phyloP scores from a whole-genome alignment of 495 filamentous ascomycete species.

The Parmelia sp. region DNA sequence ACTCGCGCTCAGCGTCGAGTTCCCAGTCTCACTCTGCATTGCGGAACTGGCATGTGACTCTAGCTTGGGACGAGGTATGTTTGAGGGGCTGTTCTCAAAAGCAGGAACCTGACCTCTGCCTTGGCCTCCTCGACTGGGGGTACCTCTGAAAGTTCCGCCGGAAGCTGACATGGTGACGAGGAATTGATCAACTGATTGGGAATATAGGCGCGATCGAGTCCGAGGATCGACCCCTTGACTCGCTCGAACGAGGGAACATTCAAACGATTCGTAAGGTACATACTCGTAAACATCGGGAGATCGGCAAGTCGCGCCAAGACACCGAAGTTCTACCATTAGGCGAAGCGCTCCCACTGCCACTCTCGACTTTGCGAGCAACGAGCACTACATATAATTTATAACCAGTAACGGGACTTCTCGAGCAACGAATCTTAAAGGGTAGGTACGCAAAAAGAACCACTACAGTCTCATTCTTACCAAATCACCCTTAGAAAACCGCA shows the following conservation, averaged over 20 bases:
- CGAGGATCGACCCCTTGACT: slow-evolving; percentile 5
- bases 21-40: slow-evolving; percentile 58
- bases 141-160: slow-evolving; percentile 51
- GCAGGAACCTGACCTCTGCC: slow-evolving; percentile 60
- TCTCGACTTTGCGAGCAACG: slow-evolving; percentile 6
- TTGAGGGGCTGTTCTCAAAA: slow-evolving; percentile 60
- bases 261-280: slow-evolving; percentile 10
- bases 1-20: slow-evolving; percentile 75
- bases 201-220: too few relatives aligned
- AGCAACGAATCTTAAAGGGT: slow-evolving; percentile 5
- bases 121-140: slow-evolving; percentile 50
- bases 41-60: slow-evolving; percentile 51
- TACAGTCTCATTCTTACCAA: background rate
- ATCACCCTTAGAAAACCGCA: slow-evolving; percentile 42
- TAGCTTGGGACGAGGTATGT: slow-evolving; percentile 77
- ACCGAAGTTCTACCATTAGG: slow-evolving; percentile 6
- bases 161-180: slow-evolving; percentile 52
- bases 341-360: slow-evolving; percentile 14
- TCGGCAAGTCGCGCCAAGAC: background rate
- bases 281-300: slow-evolving; percentile 14
- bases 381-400: too few relatives aligned
- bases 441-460: background rate
- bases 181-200: slow-evolving; percentile 8
- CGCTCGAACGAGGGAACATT: slow-evolving; percentile 2
- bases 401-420: background rate